Base-by-base conservation (phyloP, 495 filamentous ascomycete genomes). In the Aspergillus sclerotiicarbonarius region DNA sequence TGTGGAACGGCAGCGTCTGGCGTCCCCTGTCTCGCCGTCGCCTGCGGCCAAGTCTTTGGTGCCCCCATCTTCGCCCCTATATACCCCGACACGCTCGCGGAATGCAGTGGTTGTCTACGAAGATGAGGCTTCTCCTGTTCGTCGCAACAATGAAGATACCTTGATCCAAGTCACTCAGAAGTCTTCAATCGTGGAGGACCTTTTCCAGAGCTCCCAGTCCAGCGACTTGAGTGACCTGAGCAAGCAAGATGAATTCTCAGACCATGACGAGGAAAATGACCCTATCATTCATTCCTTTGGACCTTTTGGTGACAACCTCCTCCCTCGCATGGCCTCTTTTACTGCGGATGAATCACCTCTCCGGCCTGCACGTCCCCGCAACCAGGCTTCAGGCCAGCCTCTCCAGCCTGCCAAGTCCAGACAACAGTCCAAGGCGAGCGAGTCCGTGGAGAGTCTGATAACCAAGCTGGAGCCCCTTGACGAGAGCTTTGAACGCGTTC, bases 231-330 rank as follows among this genome's bases (percentile, higher is more conserved):
- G 85, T 66, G 86, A 88, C 32, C 74, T 80, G 33, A 66, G 73
- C 61, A 77, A 81, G 47, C 75, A 76, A 15, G 80, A 86, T 29
- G 81, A 85, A 8, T 84, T 90, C 45, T 89, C 88, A 41, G 89
- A 96, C 46, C 84, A 86, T 31, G 85, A 96, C 67, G 92, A 96
- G 74, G 92, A 96, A 69, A 96, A 96, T 57, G 92, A 96, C 58
- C 92, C 91, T 3, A 87, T 96, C 56, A 76, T 96, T 8, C 89
- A 90, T 67, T 94, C 92, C 0, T 96, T 96, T 62, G 91, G 91
- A 54, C 90, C 91, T 1, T 93, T 86, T 64, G 90, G 91, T 35
- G 87, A 89, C 48, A 90, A 94, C 63, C 76, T 96, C 44, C 83
- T 91, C 7, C 82, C 84, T 37, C 88, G 89, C 9, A 79, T 97